Conservation (phyloP, 257 asterid genomes). For the Ehretia macrophylla region DNA sequence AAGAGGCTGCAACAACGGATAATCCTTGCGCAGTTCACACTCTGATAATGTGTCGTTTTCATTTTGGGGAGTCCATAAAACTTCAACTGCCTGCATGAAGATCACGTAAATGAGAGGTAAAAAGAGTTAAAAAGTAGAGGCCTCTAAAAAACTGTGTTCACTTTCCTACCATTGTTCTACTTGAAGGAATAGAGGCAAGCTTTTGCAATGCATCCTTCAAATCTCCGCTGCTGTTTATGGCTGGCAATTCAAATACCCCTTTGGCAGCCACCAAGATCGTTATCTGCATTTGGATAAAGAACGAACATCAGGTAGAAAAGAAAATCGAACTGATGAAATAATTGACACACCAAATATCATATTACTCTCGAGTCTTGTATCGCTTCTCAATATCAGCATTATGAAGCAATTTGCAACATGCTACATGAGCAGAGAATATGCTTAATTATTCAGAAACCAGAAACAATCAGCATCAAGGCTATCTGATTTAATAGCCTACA, state of each 20-base stretch:
- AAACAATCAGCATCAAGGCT: no score
- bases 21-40: conserved; percentile 80
- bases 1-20: conserved; percentile 81
- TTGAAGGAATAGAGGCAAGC: conserved; percentile 78
- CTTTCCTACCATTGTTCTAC: conserved; percentile 62
- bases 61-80: conserved; percentile 93
- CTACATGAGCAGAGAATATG: no score
- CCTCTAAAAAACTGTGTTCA: neutral
- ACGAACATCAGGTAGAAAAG: no score
- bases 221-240: conserved; percentile 63
- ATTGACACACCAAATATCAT: no score
- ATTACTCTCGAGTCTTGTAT: no score
- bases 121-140: conserved; percentile 4
- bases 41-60: conserved; percentile 80
- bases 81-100: conserved; percentile 77
- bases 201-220: conserved; percentile 88
- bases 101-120: conserved; percentile 3
- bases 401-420: no score
- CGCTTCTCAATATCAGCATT: no score
- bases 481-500: no score
- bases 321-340: no score
- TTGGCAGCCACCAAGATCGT: conserved; percentile 91
- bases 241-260: conserved; percentile 69
- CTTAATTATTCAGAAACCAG: no score
- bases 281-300: conserved; percentile 34